Evolutionary conservation across 1,139 yeast genomes (phyloP).

Genomic region (Suhomyces yuchorum): DNA sequence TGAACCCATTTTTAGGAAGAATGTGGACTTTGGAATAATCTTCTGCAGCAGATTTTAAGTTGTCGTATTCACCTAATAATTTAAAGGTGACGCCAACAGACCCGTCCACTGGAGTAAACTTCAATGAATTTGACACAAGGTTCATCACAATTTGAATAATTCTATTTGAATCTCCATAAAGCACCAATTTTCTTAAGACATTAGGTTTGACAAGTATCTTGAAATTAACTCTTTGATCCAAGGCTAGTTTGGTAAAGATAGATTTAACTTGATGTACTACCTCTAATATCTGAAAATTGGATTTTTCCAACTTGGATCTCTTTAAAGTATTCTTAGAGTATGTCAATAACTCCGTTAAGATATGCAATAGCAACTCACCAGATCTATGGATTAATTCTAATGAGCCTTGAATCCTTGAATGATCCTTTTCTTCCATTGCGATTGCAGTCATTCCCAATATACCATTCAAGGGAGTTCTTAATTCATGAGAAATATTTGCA

Average conservation of each 20-base stretch:
- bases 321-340: slow-evolving; percentile 90
- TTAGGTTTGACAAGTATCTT: slow-evolving; percentile 62
- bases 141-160: slow-evolving; percentile 88
- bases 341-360: slow-evolving; percentile 83
- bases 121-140: slow-evolving; percentile 80
- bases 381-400: slow-evolving; percentile 80
- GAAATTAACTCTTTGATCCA: slow-evolving; percentile 70
- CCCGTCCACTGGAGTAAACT: slow-evolving; percentile 89
- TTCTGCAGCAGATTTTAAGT: slow-evolving; percentile 34
- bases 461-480: slow-evolving; percentile 93
- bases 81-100: slow-evolving; percentile 67
- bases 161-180: slow-evolving; percentile 84
- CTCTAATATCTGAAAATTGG: slow-evolving; percentile 73
- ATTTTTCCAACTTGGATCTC: slow-evolving; percentile 78
- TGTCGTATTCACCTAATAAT: slow-evolving; percentile 73
- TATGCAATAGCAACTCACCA: slow-evolving; percentile 83
- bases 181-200: slow-evolving; percentile 57
- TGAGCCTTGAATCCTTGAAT: slow-evolving; percentile 60
- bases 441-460: slow-evolving; percentile 95
- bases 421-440: slow-evolving; percentile 82
- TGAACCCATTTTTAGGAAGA: slow-evolving; percentile 4
- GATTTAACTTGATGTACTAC: slow-evolving; percentile 83
- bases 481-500: slow-evolving; percentile 94
- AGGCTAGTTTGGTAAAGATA: slow-evolving; percentile 83
- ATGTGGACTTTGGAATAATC: slow-evolving; percentile 36